Base-by-base conservation (phyloP, 192 early-diverging fungal species). In the Glomus cerebriforme region DNA sequence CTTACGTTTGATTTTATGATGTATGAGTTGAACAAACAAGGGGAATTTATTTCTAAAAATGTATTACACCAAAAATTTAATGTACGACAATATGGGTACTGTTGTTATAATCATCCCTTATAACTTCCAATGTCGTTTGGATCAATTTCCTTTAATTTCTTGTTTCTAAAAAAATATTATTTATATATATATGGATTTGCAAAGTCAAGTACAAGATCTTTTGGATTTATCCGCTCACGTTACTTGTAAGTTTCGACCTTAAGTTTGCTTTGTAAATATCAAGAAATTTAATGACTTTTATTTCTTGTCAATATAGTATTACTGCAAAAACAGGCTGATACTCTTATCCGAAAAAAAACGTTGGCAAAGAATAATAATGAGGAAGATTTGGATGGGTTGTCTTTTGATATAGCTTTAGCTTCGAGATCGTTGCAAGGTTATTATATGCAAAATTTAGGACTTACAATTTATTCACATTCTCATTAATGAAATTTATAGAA, bases 141-240 rank as follows among this genome's bases (percentile, higher is more conserved):
- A 19, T 54, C 1, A 4, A 1, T 43, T 43, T 39, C 12, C 39
- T 43, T n/a, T 54, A 54, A 54, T 54, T 22, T 5, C 10, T 43
- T 22, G 5, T 54, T 54, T 54, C 47, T 54, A 54, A 49, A 17
- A 49, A 54, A 54, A 22, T 6, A 54, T 22, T 22, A 19, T 54
- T 17, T 54, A 4, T 49, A 49, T 43, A 60, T 60, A 60, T 35
- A 68, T 68, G 66, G 66, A 68, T 75, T 78, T 78, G 29, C 76
- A 78, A 78, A 67, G 43, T 78, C 76, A 78, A 67, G 58, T 66
- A 22, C 76, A 78, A 78, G 76, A 78, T 39, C 64, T 78, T 22
- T 66, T 78, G 45, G 76, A 78, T 31, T 62, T 78, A 29, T 78
- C 76, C 13, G 10, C 19, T 19, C 35, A 78, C 22, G 64, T 78